These are phyloP conservation scores for Trypanosoma melophagium DNA, from an alignment of 208 protist species.

Conservation along the genomic window DNA sequence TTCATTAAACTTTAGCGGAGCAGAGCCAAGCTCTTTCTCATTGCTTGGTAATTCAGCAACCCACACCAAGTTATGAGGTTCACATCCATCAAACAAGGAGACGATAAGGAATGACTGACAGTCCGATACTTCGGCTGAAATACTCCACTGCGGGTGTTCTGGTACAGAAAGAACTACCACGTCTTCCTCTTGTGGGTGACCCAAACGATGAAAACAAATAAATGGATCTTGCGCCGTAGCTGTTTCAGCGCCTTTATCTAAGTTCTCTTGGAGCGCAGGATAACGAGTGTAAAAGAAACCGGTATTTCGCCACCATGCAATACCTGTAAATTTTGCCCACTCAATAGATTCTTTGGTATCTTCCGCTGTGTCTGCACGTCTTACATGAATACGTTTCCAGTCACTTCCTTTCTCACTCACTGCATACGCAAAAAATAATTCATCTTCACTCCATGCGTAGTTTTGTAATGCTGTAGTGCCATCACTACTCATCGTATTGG, in stretches of 20 bases:
- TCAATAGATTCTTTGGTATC: slow-evolving; percentile 73
- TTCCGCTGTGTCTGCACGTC: slow-evolving; percentile 47
- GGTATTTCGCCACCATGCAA: slow-evolving; percentile 79
- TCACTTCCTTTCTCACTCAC: slow-evolving; percentile 89
- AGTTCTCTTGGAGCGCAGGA: slow-evolving; percentile 49
- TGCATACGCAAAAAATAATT: slow-evolving; percentile 83
- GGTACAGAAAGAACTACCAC: slow-evolving; percentile 66
- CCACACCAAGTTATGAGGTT: slow-evolving; percentile 86
- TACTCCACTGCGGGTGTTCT: slow-evolving; percentile 72
- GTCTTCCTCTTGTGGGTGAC: slow-evolving; percentile 80
- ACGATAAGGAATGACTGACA: slow-evolving; percentile 82
- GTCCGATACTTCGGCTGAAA: slow-evolving; percentile 72
- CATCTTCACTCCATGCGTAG: slow-evolving; percentile 68
- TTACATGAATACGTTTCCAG: slow-evolving; percentile 86
- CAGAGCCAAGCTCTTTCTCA: slow-evolving; percentile 33
- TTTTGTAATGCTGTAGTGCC: slow-evolving; percentile 77
- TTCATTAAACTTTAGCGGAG: slow-evolving; percentile 59
- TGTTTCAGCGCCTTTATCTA: slow-evolving; percentile 88
- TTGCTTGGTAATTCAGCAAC: slow-evolving; percentile 53
- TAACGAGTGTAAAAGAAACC: slow-evolving; percentile 95
- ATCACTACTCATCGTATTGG: slow-evolving; percentile 84
- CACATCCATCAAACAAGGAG: slow-evolving; percentile 62
- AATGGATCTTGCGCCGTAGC: slow-evolving; percentile 71
- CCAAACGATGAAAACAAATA: slow-evolving; percentile 89
- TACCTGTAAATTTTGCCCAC: slow-evolving; percentile 89